These are phyloP conservation scores for Hordeum vulgare DNA, from an alignment of 176 grass and related monocot genomes.

Conservation along the genomic window DNA sequence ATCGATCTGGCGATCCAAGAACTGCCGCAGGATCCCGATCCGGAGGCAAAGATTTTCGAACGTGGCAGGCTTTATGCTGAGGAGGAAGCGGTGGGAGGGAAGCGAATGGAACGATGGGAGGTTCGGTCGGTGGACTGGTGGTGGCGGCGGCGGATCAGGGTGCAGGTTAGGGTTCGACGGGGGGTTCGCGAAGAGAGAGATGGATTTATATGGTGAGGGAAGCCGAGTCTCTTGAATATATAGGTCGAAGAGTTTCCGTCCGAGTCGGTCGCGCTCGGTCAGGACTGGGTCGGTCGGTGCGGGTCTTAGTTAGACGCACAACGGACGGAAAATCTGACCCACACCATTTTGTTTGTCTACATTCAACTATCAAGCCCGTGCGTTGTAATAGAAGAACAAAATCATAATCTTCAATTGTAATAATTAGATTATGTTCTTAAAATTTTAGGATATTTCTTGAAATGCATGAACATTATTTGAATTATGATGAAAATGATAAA, in stretches of 20 bases:
- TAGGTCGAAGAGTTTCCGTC: background rate
- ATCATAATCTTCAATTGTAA: too few species aligned
- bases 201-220: background rate
- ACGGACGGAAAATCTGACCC: too few species aligned
- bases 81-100: background rate
- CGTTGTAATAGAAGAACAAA: too few species aligned
- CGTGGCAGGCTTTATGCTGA: conserved; percentile 5
- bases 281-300: background rate
- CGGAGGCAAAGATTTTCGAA: conserved; percentile 11
- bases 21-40: background rate
- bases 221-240: conserved; percentile 21
- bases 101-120: background rate
- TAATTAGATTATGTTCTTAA: too few species aligned
- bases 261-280: conserved; percentile 10
- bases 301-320: too few species aligned
- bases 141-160: conserved; percentile 5
- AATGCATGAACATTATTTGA: too few species aligned
- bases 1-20: background rate
- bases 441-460: too few species aligned
- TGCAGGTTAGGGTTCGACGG: conserved; percentile 4
- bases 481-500: too few species aligned
- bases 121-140: background rate
- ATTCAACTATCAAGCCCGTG: too few species aligned
- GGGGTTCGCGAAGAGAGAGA: background rate
- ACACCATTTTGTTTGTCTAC: too few species aligned